phyloP scores from a whole-genome alignment of 345 rosid genomes.

The Eucalyptus erythrocorys region DNA sequence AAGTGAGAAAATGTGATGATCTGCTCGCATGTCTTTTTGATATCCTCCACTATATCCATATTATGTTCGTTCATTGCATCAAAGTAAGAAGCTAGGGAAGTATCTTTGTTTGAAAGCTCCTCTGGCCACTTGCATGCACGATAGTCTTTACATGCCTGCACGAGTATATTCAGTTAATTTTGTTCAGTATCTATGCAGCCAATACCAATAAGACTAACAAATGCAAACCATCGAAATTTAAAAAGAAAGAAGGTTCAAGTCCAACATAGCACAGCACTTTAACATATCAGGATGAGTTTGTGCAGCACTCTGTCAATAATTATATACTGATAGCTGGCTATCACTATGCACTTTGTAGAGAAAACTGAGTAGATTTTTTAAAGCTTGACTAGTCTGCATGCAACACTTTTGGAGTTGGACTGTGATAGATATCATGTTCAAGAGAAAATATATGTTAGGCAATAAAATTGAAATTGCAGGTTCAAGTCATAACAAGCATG shows the following conservation, averaged over 20 bases:
- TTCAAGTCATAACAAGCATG: not conserved
- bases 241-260: not conserved
- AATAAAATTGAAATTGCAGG: not conserved
- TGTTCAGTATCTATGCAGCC: not conserved
- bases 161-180: not conserved
- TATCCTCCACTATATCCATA: slow-evolving; percentile 12
- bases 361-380: not conserved
- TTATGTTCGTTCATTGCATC: slow-evolving; percentile 43
- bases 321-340: not conserved
- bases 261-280: not conserved
- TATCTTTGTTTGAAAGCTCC: slow-evolving; percentile 32
- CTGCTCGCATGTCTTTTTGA: slow-evolving; percentile 26
- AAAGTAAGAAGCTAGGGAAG: slow-evolving; percentile 41
- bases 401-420: not conserved
- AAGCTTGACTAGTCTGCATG: not conserved
- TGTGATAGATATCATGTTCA: not conserved
- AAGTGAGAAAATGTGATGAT: slow-evolving; percentile 63
- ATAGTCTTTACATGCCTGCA: slow-evolving; percentile 59
- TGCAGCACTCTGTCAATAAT: not conserved
- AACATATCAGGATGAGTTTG: not conserved
- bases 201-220: not conserved
- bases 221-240: not conserved
- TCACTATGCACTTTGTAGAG: not conserved
- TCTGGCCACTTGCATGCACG: slow-evolving; percentile 61
- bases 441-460: not conserved